Base-by-base conservation (phyloP, 1,139 yeast species). In the Geotrichum fermentans region DNA sequence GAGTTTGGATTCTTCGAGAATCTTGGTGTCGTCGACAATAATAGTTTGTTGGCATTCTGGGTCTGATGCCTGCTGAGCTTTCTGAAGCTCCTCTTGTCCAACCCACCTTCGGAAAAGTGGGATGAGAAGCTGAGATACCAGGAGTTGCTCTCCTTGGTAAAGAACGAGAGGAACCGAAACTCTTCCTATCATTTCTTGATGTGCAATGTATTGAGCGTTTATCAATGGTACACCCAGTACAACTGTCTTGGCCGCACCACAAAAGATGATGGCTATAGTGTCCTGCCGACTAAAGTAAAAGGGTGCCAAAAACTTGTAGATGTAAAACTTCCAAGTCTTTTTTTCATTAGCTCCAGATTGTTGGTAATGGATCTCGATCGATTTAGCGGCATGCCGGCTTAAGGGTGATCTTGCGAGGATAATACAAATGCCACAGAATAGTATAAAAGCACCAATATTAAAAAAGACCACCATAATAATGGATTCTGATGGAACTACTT, bases 221-320 rank as follows among this genome's bases (percentile, higher is more conserved):
- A 85, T 73, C 50, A 88, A 72, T 1, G 95, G 84, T 1, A 88
- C 95, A 40, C 96, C 96, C 47, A 88, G 71, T 0, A 96, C 96
- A 0, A 95, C 96, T 0, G 96, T 87, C 63, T 88, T 88, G 3
- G 96, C 95, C 1, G 95, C 94, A 5, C 95, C 96, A 66, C 96
- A 87, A 51, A 87, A 75, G 82, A 88, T 76, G 43, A 88, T 74
- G 3, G 92, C 77, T 29, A 86, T 86, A 0, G 96, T 79, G 61
- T 88, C 96, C 49, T 70, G 67, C 57, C 82, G 77, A 56, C 74
- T 72, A 65, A 84, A 84, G 64, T 83, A 83, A 58, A 86, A 85
- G 1, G 92, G 90, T 34, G 34, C 45, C 11, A 58, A 11, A 20
- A 54, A 38, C 18, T 52, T 36, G 40, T 72, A 69, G 2, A 32